Base-by-base conservation (phyloP, 148 eudicot species). In the Camellia japonica region DNA sequence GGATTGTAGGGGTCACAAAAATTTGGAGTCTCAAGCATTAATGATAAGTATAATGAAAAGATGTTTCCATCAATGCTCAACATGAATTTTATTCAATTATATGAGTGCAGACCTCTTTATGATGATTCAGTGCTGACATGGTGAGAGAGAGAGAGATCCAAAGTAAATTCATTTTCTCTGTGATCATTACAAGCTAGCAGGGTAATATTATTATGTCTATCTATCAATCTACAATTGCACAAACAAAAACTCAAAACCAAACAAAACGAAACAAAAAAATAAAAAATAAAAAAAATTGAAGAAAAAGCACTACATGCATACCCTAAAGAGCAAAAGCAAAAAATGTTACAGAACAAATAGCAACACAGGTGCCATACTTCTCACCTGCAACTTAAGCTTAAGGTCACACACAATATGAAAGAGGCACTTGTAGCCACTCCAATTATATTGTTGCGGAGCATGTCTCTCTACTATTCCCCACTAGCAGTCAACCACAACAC, bases 401-500 rank as follows among this genome's bases (percentile, higher is more conserved):
- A 91, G 87, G 16, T 87, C 93, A 47, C 85, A 90, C 79, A 93
- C 96, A 73, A 93, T 86, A 75, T 86, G 87, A 82, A 93, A 95
- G 15, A 95, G 87, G 74, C 75, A 83, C 85, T 80, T 90, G 82
- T 95, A 95, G 79, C 96, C 98, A 61, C 81, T 87, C 98, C 98
- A 95, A 67, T 89, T 87, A 78, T 95, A 95, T 61, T 84, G 83
- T 61, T 89, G 97, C 4, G 98, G 96, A 67, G 82, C 86, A 70
- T 85, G 81, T 69, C 89, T 86, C 88, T 95, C 98, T 11, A 95
- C 98, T 73, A 95, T 93, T 16, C 98, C 98, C 98, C 97, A 93
- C 98, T 97, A 95, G 87, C 97, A 93, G 82, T 95, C 96, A 80
- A 95, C 93, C 98, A 93, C 90, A 49, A 95, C 86, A 30, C 98